Evolutionary conservation across 2,329 filamentous ascomycete genomes (phyloP).

Genomic region (Coleophoma cylindrospora): DNA sequence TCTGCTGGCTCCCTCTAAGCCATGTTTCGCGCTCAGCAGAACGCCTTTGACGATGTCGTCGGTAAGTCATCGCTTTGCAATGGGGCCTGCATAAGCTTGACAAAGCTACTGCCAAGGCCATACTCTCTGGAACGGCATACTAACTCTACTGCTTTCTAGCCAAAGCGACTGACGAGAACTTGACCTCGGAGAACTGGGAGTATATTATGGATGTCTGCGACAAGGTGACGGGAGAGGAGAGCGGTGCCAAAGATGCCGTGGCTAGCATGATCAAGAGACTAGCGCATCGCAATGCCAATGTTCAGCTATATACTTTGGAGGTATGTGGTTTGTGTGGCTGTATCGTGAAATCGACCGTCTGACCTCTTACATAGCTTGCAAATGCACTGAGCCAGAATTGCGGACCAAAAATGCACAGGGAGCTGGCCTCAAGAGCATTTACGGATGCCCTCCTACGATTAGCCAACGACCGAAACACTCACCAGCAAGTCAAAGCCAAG

Average conservation of each 20-base stretch:
- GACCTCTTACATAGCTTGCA: conserved; percentile 44
- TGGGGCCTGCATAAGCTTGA: conserved; percentile 1
- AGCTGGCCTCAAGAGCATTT: conserved; percentile 67
- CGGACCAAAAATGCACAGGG: conserved; percentile 62
- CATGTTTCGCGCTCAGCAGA: conserved; percentile 60
- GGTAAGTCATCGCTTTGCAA: conserved; percentile 38
- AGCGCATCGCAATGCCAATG: conserved; percentile 71
- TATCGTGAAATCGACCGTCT: conserved; percentile 4
- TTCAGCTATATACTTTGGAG: conserved; percentile 72
- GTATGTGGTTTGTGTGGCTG: conserved; percentile 26
- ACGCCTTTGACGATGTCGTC: conserved; percentile 66
- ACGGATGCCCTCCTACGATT: conserved; percentile 90
- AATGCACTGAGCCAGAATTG: conserved; percentile 72
- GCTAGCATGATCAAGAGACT: conserved; percentile 69
- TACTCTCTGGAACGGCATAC: conserved; percentile 1
- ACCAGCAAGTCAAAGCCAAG: conserved; percentile 94
- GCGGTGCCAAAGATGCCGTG: conserved; percentile 59
- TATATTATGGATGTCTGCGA: conserved; percentile 41
- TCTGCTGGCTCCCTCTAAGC: conserved; percentile 1
- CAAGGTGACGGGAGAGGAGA: conserved; percentile 33
- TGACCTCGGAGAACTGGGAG: conserved; percentile 70
- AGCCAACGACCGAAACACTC: conserved; percentile 90
- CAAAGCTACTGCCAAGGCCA: too few species aligned
- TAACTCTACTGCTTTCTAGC: conserved; percentile 36
- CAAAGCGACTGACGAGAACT: conserved; percentile 94